Evolutionary conservation across 2,329 filamentous ascomycete species (phyloP), one percentile per base, ranked within the genome.

Genomic region (Corynespora cassiicola): DNA sequence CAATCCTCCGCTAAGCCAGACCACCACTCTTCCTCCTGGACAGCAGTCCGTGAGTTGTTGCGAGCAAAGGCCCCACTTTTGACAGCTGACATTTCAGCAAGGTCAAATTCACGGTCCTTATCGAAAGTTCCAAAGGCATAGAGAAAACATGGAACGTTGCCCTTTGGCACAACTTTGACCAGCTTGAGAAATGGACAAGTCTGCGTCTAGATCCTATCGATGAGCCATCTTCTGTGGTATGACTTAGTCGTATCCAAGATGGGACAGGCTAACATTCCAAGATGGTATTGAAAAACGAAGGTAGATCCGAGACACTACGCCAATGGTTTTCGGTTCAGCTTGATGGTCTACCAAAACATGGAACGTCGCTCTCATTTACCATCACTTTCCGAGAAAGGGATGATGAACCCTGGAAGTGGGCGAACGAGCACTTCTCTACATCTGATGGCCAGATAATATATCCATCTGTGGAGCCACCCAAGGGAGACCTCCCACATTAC

Each of bases 1-100:
- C 43, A 85, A 83, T 56, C 91, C 91, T 9, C 82, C 89, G 1
- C 69, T 96, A 34, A 88, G 85, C 2, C 87, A 91, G 61, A 78
- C 87, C 16, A 90, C 88, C 2, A 75, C 80, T 31, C 59, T 88
- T 14, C 66, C 73, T 17, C 59, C 69, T 24, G 54, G 65, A 12
- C 63, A 68, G 39, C 57, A 68, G 12, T 56, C 60, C 22, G 71
- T 73, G 54, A 56, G 65, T 56, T 23, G 5, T 18, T n/a, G n/a
- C n/a, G n/a, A n/a, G n/a, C n/a, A n/a, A n/a, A n/a, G 54, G 51
- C 36, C 65, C 68, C 39, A 45, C 54, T 30, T 11, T 39, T 18
- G 12, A 40, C 15, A 9, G 7, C 23, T 31, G 15, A 32, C 22
- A 10, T 10, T 19, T 27, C 5, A 3, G 15, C 12, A 23, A 77